A percentile compares a stretch with the other conserved stretches of the same genome.
These are phyloP conservation scores for Amyloporia xantha DNA, from an alignment of 768 basidiomycete species.

Conservation along the genomic window DNA sequence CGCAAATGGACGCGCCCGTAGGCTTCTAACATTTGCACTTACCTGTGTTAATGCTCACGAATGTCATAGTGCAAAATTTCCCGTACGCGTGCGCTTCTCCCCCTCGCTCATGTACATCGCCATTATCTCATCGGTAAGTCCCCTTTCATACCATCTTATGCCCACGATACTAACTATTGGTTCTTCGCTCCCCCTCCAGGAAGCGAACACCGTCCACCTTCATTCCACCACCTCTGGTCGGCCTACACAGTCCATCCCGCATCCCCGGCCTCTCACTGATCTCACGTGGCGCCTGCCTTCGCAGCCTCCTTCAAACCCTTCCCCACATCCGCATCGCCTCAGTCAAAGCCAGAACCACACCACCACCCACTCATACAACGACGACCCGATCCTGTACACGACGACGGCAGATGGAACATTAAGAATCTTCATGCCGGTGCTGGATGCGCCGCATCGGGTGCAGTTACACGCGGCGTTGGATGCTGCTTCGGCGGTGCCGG, in stretches of 20 bases:
- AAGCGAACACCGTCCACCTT: slow-evolving; percentile 51
- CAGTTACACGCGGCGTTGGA: slow-evolving; percentile 82
- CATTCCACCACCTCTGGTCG: slow-evolving; percentile 70
- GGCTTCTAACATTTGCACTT: slow-evolving; percentile 14
- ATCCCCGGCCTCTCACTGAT: slow-evolving; percentile 67
- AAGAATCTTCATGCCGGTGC: slow-evolving; percentile 80
- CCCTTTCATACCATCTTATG: background rate
- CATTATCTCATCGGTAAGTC: slow-evolving; percentile 49
- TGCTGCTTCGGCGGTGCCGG: slow-evolving; percentile 53
- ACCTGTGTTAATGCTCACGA: background rate
- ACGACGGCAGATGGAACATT: slow-evolving; percentile 77
- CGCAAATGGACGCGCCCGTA: slow-evolving; percentile 70
- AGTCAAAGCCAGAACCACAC: background rate
- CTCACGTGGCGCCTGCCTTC: slow-evolving; percentile 70
- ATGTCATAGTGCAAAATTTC: slow-evolving; percentile 11
- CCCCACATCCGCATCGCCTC: slow-evolving; percentile 56
- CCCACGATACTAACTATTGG: background rate
- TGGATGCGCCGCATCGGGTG: slow-evolving; percentile 78
- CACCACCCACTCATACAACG: slow-evolving; percentile 16
- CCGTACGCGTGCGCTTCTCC: slow-evolving; percentile 55
- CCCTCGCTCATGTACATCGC: slow-evolving; percentile 74
- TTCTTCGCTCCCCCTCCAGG: slow-evolving; percentile 30
- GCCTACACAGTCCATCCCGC: slow-evolving; percentile 59
- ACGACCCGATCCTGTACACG: slow-evolving; percentile 76
- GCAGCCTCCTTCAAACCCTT: slow-evolving; percentile 58